These are phyloP conservation scores for Dionaea muscipula DNA, from an alignment of 179 eudicot genomes.

Conservation along the genomic window DNA sequence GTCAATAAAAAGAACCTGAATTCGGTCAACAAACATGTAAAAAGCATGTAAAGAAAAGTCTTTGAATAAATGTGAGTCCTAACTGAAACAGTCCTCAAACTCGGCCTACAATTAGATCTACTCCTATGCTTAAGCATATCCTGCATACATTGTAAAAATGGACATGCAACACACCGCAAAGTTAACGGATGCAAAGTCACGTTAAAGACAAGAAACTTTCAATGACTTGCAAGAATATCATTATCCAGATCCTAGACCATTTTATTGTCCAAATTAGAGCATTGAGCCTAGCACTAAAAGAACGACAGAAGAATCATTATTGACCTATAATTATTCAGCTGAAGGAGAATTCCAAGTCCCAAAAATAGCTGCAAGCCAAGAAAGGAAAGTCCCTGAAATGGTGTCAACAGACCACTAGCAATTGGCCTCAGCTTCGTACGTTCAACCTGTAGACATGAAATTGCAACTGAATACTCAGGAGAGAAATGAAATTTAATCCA, in stretches of 20 bases:
- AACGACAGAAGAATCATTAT: slow-evolving; percentile 5
- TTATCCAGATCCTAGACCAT: too few relatives aligned
- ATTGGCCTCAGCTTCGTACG: slow-evolving; percentile 66
- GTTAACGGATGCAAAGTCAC: too few relatives aligned
- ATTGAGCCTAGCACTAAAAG: not conserved
- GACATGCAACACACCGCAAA: too few relatives aligned
- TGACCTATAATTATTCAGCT: slow-evolving; percentile 67
- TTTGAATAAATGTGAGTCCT: too few relatives aligned
- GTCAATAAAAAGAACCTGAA: not conserved
- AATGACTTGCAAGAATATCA: too few relatives aligned
- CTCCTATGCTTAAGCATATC: too few relatives aligned
- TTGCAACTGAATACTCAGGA: not conserved
- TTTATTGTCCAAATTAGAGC: not conserved
- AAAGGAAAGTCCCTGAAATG: slow-evolving; percentile 65
- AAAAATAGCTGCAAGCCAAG: slow-evolving; percentile 65
- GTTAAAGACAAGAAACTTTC: too few relatives aligned
- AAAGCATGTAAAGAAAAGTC: too few relatives aligned
- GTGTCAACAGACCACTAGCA: slow-evolving; percentile 74
- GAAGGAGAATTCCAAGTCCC: slow-evolving; percentile 86
- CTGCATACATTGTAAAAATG: too few relatives aligned
- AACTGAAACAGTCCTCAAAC: too few relatives aligned
- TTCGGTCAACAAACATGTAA: too few relatives aligned
- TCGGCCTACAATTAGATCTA: too few relatives aligned
- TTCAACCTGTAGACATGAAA: slow-evolving; percentile 44
- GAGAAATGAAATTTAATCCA: not conserved